A percentile compares a stretch with the other conserved stretches of the same genome.
These are phyloP conservation scores for Anisodus acutangulus DNA, from an alignment of 257 asterid species.

Conservation along the genomic window DNA sequence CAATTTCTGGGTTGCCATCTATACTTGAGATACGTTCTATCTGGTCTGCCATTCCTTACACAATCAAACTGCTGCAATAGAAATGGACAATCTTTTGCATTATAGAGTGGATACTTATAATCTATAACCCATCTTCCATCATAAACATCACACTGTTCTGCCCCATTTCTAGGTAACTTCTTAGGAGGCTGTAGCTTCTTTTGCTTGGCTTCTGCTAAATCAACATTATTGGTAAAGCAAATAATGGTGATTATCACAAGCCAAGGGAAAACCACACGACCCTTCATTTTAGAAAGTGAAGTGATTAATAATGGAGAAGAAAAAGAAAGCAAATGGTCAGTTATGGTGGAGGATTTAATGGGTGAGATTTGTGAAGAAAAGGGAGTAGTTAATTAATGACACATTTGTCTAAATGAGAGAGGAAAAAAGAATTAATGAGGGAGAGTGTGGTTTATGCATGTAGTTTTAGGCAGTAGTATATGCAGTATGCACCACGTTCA, in stretches of 20 bases:
- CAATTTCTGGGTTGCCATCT: slow-evolving; percentile 45
- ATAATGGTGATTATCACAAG: background rate
- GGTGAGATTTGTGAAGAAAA: background rate
- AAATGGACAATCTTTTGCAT: slow-evolving; percentile 36
- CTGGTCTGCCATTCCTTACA: slow-evolving; percentile 39
- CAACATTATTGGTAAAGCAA: background rate
- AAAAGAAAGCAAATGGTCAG: background rate
- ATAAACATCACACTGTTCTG: slow-evolving; percentile 32
- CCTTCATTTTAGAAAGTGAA: background rate
- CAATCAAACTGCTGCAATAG: slow-evolving; percentile 40
- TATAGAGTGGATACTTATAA: slow-evolving; percentile 38
- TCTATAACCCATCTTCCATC: slow-evolving; percentile 46
- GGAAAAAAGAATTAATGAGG: background rate
- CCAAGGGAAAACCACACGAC: background rate
- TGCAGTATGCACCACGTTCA: slow-evolving; percentile 15
- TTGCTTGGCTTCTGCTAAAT: background rate
- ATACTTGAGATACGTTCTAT: slow-evolving; percentile 35
- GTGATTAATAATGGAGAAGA: background rate
- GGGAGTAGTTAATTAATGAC: background rate
- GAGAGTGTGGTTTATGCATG: background rate
- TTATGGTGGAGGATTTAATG: slow-evolving; percentile 9
- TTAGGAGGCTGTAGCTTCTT: background rate
- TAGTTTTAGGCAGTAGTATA: background rate
- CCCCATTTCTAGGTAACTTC: background rate
- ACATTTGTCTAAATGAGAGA: background rate